phyloP scores from a whole-genome alignment of 441 rosid species.

The Aquilaria agallochum region DNA sequence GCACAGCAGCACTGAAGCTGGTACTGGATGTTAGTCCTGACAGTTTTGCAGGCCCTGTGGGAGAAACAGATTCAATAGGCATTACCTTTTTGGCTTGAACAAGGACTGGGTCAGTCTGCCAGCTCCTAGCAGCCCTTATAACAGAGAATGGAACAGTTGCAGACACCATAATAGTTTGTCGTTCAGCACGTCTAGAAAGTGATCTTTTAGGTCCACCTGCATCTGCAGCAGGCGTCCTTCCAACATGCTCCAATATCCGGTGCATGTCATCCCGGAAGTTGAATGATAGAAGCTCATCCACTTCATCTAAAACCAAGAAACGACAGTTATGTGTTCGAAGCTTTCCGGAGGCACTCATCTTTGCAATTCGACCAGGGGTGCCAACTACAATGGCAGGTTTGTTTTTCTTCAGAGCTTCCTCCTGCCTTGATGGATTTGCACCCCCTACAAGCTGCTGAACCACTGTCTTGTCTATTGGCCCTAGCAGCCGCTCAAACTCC shows the following conservation, averaged over 20 bases:
- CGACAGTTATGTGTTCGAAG: constrained; percentile 86
- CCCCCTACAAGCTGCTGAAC: constrained; percentile 98
- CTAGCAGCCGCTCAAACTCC: constrained; percentile 86
- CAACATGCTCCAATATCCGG: constrained; percentile 82
- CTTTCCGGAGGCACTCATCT: constrained; percentile 87
- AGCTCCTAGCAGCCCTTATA: constrained; percentile 82
- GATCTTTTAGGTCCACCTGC: constrained; percentile 26
- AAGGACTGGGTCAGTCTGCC: constrained; percentile 75
- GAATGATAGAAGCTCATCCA: constrained; percentile 85
- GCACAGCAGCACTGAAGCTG: constrained; percentile 30
- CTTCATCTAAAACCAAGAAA: constrained; percentile 83
- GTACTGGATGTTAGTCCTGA: constrained; percentile 32
- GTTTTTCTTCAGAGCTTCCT: constrained; percentile 91
- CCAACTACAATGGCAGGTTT: constrained; percentile 87
- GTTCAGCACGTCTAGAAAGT: constrained; percentile 33
- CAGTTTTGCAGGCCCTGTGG: constrained; percentile 43
- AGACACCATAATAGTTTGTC: constrained; percentile 74
- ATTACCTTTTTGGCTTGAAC: constrained; percentile 67
- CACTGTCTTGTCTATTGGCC: constrained; percentile 62
- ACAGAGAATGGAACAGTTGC: constrained; percentile 91
- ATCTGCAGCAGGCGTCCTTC: constrained; percentile 58
- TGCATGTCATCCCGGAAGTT: constrained; percentile 87
- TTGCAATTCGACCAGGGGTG: constrained; percentile 89
- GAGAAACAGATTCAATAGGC: constrained; percentile 49
- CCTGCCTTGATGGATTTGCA: constrained; percentile 91